Base-by-base conservation (phyloP, 2,329 filamentous ascomycete genomes). In the Aspergillus intermedius region DNA sequence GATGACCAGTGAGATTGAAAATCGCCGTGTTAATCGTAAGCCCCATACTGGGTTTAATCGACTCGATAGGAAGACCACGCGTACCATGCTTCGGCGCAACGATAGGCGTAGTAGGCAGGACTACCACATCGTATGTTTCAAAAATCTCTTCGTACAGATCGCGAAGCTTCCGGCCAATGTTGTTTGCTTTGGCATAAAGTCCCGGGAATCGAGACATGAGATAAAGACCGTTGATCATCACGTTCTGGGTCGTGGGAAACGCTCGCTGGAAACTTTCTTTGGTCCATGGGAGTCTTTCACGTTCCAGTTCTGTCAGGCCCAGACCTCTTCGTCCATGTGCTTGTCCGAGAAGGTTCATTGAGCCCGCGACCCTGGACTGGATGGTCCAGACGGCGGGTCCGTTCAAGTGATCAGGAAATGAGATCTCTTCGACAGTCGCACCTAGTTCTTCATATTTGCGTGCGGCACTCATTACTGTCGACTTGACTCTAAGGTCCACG, bases 1-100 rank as follows among this genome's bases (percentile, higher is more conserved):
- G 78, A 53, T 81, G 78, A 0, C 79, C 79, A 0, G 77, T 81
- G 2, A 76, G 69, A 54, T 82, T 78, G 60, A 82, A 82, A 2
- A 75, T 69, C 8, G 75, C 75, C 4, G 79, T 83, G 53, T 83
- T 82, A 13, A 69, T 72, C 0, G 76, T 79, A 49, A 79, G 57
- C 0, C 80, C 79, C 30, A 81, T 75, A 28, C 60, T 64, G 8
- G 75, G 61, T 46, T 54, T 52, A 15, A 63, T 42, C 5, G 60
- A 59, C 30, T 62, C 59, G 21, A 62, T 28, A 0, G 60, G 60
- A 13, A 56, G 49, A 28, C 55, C 60, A 7, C 57, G 48, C 41
- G 54, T 55, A 1, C 56, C 60, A 47, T 63, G 51, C 34, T 46
- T 54, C 4, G 59, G 58, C 6, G 61, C 60, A 15, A 63, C 58